Conservation (phyloP, 169 alveolate species). For the Plasmodium knowlesi region DNA sequence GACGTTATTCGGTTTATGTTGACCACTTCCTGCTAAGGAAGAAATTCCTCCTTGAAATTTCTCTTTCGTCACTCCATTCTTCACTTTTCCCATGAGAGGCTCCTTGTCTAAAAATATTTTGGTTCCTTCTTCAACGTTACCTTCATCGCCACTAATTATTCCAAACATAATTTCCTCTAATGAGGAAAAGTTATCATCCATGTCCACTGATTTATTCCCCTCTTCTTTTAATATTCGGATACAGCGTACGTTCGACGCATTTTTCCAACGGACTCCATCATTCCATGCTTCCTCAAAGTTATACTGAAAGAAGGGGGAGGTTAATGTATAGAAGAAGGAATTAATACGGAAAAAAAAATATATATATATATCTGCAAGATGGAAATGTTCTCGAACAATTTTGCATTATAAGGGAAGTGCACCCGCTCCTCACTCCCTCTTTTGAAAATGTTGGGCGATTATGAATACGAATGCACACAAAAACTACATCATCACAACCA, state of each 20-base stretch:
- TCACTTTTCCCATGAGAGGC: background rate
- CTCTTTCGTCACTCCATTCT: background rate
- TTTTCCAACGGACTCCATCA: background rate
- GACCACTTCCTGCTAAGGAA: background rate
- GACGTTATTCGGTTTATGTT: background rate
- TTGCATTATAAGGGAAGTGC: background rate
- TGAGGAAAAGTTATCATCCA: background rate
- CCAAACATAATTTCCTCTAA: background rate
- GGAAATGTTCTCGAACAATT: background rate
- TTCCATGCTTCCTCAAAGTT: background rate
- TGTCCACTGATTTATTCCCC: background rate
- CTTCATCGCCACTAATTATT: background rate
- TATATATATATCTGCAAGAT: background rate
- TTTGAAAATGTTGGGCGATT: background rate
- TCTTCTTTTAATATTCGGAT: background rate
- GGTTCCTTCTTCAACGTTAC: background rate
- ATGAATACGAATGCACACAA: background rate
- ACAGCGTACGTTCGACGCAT: background rate
- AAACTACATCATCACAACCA: too few relatives aligned
- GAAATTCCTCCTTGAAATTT: background rate
- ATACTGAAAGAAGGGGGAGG: background rate
- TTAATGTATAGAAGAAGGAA: background rate
- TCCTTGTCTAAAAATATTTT: background rate
- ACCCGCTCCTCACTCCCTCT: too few relatives aligned
- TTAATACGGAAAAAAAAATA: background rate